Base-by-base conservation (phyloP, 495 filamentous ascomycete species). In the Xylaria venustula region DNA sequence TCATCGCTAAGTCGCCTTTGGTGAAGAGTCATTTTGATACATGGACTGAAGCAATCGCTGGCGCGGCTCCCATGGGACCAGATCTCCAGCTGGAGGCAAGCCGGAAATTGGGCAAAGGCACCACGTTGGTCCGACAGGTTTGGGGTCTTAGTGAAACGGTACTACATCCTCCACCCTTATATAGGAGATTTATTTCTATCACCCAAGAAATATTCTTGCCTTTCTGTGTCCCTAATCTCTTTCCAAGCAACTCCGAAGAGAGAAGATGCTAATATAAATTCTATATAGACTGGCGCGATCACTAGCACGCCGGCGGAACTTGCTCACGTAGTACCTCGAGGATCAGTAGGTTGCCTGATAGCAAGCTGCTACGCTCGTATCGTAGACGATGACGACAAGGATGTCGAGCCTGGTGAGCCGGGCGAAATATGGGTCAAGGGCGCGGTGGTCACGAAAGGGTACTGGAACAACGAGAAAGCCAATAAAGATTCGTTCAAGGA, bases 141-240 rank as follows among this genome's bases (percentile, higher is more conserved):
- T 92, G 88, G 85, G 90, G 90, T 0, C 82, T 91, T 76, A 90
- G 87, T 22, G 88, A 90, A 81, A 79, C 76, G 22, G 60, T 62
- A 62, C 4, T 25, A 8, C 4, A n/a, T 22, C 14, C 42, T n/a
- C 15, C 4, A 5, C 0, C 20, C 6, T 2, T 14, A 7, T 36
- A 15, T 34, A 1, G 6, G 42, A n/a, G 51, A 19, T n/a, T 6
- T 2, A 20, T 19, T 26, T 54, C 36, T 7, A 22, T 55, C n/a
- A 32, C 26, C 22, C 19, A 12, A 23, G 11, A 34, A 23, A 2
- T 17, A 8, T 8, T 34, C 1, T 28, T 45, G 1, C 49, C 34
- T 11, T 37, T 59, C 0, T 8, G 19, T 1, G 34, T 44, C 40
- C 11, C 5, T 26, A 3, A 0, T 36, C 19, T 8, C 17, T 1